Conservation (phyloP, 2,329 filamentous ascomycete species). For the Calonectria multiphialidica region DNA sequence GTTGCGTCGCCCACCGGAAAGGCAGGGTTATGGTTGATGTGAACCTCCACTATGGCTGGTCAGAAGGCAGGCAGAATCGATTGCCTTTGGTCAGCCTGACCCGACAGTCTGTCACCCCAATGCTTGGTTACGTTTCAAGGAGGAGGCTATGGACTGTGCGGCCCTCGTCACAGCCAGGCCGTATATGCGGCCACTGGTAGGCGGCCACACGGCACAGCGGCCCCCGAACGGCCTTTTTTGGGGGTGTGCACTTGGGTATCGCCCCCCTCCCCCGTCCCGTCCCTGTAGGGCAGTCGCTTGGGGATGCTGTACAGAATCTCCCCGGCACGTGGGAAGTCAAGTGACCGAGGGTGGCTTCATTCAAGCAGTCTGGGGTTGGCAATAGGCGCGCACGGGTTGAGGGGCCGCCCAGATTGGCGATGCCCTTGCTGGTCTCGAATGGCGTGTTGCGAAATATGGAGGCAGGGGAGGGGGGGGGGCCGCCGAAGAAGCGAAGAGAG, state of each 20-base stretch:
- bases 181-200: constrained; percentile 25
- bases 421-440: constrained; percentile 13
- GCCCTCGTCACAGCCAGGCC: constrained; percentile 30
- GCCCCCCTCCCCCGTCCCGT: not conserved
- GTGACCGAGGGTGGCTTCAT: constrained; percentile 36
- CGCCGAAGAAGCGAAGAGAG: not conserved
- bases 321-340: constrained; percentile 34
- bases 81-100: constrained; percentile 20
- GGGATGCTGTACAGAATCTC: not conserved
- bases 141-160: constrained; percentile 24
- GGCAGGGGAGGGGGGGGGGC: constrained; percentile 26
- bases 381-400: constrained; percentile 36
- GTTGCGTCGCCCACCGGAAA: constrained; percentile 1
- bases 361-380: constrained; percentile 28
- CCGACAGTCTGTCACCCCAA: constrained; percentile 28
- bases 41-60: constrained; percentile 1
- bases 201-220: constrained; percentile 12
- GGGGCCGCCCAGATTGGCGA: constrained; percentile 40
- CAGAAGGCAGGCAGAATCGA: not conserved
- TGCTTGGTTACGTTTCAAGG: constrained; percentile 25
- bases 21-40: constrained; percentile 3
- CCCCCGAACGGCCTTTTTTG: constrained; percentile 1
- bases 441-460: constrained; percentile 28
- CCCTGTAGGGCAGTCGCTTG: not conserved
- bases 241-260: not conserved